Percentiles rank a stretch among this genome's conserved stretches.
Evolutionary conservation across 176 grass and related monocot genomes (phyloP).

Genomic region (Elymus sibiricus): DNA sequence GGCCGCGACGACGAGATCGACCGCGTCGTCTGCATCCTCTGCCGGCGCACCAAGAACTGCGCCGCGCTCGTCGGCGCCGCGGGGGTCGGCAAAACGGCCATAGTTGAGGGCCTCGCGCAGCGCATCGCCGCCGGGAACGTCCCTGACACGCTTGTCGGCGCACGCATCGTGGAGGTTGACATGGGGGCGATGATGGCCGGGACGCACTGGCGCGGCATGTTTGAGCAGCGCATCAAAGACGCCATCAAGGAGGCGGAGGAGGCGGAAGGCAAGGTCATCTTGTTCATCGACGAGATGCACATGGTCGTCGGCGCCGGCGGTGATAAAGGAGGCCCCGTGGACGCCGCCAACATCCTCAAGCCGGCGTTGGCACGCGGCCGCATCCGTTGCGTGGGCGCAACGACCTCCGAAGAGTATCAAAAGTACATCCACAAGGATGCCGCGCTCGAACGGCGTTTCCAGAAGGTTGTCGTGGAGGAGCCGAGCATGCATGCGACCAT

Average conservation of each 20-base stretch:
- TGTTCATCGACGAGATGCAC: conserved; percentile 4
- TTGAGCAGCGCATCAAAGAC: background rate
- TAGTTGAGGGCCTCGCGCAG: background rate
- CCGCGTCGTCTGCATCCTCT: background rate
- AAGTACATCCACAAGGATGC: background rate
- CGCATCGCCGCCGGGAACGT: background rate
- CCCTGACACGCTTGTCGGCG: background rate
- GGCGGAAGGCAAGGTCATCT: background rate
- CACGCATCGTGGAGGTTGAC: background rate
- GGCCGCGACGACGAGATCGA: background rate
- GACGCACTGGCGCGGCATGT: background rate
- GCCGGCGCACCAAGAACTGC: background rate
- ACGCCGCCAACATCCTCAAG: background rate
- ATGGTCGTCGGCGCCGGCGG: background rate
- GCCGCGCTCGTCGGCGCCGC: background rate
- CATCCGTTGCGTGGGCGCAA: background rate
- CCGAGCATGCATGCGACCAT: background rate
- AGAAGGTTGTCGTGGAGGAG: background rate
- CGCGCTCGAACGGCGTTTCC: background rate
- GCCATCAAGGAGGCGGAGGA: background rate
- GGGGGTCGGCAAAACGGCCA: background rate
- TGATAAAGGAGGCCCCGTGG: background rate
- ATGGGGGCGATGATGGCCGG: background rate
- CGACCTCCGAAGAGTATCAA: background rate
- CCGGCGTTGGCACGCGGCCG: background rate